Base-by-base conservation (phyloP, 305 asterid species). In the Lippia alba region DNA sequence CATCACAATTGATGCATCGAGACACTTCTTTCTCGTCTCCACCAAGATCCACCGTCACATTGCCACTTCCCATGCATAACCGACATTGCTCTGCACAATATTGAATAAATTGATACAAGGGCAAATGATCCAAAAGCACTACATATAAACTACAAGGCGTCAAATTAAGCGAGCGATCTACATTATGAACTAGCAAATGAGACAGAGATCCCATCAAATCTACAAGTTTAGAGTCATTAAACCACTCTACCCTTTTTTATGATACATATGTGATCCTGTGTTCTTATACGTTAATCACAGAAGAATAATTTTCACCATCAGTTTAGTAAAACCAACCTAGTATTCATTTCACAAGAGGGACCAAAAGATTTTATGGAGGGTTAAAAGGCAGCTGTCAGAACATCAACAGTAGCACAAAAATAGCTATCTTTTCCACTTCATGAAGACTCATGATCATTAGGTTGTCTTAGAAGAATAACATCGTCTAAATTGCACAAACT, bases 21-120 rank as follows among this genome's bases (percentile, higher is more conserved):
- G 99, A 91, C 45, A 88, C 93, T 81, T 94, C 97, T 72, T 80
- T 82, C 77, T 90, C 97, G 0, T 69, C 90, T 30, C 83, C 97
- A 34, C 99, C 97, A n/a, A 94, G 94, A 71, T 90, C 97, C 3
- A 90, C 97, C 0, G 82, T 76, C 77, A 94, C 96, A 44, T 11
- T 88, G 20, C 99, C 97, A 33, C 69, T 78, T 5, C 99, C 99
- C 87, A 72, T 24, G 88, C 99, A 94, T 64, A 94, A 84, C 80
- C 97, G 82, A 79, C 99, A 94, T 74, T 58, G 78, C 83, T 94
- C 99, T 94, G 91, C 81, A 66, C 14, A 74, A 68, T 65, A 19
- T 32, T 70, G 3, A 17, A 10, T 12, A 39, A 19, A n/a, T 70
- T 46, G 8, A 36, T 36, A 36, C 6, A 8, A 41, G 14, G 33